Percentiles rank a stretch among this genome's conserved stretches.
Evolutionary conservation across 2,329 filamentous ascomycete genomes (phyloP).

Genomic region (Uncinocarpus reesii): DNA sequence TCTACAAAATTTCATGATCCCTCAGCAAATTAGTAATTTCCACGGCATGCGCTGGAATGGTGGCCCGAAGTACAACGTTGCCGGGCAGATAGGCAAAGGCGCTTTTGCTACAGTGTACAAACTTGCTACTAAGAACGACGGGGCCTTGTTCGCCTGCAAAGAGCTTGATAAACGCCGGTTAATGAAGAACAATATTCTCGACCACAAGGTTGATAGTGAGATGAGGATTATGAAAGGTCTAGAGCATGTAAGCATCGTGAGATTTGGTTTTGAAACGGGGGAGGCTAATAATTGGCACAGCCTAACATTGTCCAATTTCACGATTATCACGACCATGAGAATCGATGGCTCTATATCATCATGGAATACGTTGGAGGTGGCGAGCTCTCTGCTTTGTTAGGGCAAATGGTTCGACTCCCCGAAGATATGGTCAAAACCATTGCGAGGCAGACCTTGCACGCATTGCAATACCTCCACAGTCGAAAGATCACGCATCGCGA

Average conservation of each 20-base stretch:
- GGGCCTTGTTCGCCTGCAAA: slow-evolving; percentile 77
- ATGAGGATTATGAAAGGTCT: slow-evolving; percentile 90
- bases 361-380: slow-evolving; percentile 86
- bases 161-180: slow-evolving; percentile 88
- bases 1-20: slow-evolving; percentile 11
- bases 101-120: slow-evolving; percentile 93
- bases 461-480: slow-evolving; percentile 73
- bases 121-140: slow-evolving; percentile 74
- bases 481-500: slow-evolving; percentile 95
- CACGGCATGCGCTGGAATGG: slow-evolving; percentile 70
- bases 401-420: slow-evolving; percentile 49
- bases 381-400: slow-evolving; percentile 67
- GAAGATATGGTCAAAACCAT: slow-evolving; percentile 63
- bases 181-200: slow-evolving; percentile 81
- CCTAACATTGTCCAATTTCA: slow-evolving; percentile 85
- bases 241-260: slow-evolving; percentile 58
- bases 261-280: background rate
- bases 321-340: slow-evolving; percentile 72
- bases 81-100: slow-evolving; percentile 74
- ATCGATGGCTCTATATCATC: slow-evolving; percentile 78
- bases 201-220: slow-evolving; percentile 90
- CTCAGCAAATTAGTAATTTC: slow-evolving; percentile 29
- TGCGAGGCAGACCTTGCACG: slow-evolving; percentile 59
- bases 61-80: slow-evolving; percentile 71
- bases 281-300: slow-evolving; percentile 32